A percentile compares a stretch with the other conserved stretches of the same genome.
Evolutionary conservation across 305 asterid species (phyloP).

Genomic region (Fraxinus platypoda): DNA sequence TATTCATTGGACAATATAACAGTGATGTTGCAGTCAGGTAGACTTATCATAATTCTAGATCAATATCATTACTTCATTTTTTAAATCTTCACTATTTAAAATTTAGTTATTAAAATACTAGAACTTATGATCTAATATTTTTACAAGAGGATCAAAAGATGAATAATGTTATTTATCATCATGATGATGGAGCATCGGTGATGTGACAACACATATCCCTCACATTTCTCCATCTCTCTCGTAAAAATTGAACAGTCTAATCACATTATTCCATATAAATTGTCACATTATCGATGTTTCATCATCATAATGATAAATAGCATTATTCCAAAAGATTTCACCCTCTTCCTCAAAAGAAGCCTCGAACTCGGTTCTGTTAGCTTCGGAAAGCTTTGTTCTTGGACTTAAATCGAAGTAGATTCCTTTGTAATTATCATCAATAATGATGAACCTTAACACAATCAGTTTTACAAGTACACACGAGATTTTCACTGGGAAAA

Average conservation of each 20-base stretch:
- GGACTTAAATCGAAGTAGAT: not conserved
- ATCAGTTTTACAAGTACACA: not conserved
- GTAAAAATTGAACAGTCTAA: not conserved
- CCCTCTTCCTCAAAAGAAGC: not conserved
- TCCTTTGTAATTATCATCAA: not conserved
- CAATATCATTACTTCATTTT: not conserved
- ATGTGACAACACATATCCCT: not conserved
- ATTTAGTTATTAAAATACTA: not conserved
- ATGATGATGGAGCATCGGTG: not conserved
- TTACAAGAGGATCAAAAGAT: not conserved
- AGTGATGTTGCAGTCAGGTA: too few species aligned
- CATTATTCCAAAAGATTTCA: not conserved
- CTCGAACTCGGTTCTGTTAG: not conserved
- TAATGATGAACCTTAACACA: constrained; percentile 13
- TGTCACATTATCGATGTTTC: too few species aligned
- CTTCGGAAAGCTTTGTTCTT: not conserved
- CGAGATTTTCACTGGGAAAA: not conserved
- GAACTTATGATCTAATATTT: not conserved
- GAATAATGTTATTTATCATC: not conserved
- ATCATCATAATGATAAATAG: not conserved
- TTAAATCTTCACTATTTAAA: not conserved
- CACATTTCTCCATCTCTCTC: too few species aligned
- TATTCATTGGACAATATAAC: not conserved
- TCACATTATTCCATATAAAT: not conserved
- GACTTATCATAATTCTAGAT: not conserved